Evolutionary conservation across 2,329 filamentous ascomycete genomes (phyloP).

Genomic region (Thielaviopsis ethacetica): DNA sequence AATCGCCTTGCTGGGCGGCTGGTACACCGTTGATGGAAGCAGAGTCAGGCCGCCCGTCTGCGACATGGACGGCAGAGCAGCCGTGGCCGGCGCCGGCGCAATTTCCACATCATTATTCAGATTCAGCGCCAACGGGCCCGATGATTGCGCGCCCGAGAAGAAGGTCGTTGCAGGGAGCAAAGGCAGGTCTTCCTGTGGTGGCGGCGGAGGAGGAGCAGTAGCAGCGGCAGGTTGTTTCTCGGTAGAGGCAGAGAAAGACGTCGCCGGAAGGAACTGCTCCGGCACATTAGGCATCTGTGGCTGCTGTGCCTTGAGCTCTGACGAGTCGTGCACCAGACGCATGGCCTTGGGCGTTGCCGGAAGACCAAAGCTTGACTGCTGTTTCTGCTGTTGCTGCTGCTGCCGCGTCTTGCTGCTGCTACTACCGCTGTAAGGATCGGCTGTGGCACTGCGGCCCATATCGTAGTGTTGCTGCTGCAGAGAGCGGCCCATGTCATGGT

Average conservation of each 20-base stretch:
- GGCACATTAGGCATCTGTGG: neutral
- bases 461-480: slow-evolving; percentile 20
- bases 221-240: neutral
- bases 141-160: neutral
- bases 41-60: slow-evolving; percentile 29
- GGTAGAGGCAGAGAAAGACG: neutral
- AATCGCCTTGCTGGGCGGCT: slow-evolving; percentile 35
- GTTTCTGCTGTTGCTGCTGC: no score
- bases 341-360: slow-evolving; percentile 85
- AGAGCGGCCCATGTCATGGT: slow-evolving; percentile 35
- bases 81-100: slow-evolving; percentile 34
- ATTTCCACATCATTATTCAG: slow-evolving; percentile 11
- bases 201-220: neutral
- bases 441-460: slow-evolving; percentile 46
- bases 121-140: neutral
- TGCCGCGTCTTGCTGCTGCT: slow-evolving; percentile 24
- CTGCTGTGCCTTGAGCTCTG: slow-evolving; percentile 17
- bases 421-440: slow-evolving; percentile 40
- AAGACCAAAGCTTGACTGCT: slow-evolving; percentile 48
- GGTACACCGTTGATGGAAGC: slow-evolving; percentile 43
- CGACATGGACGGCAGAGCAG: slow-evolving; percentile 33
- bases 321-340: slow-evolving; percentile 54
- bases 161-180: neutral
- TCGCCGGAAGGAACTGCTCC: neutral
- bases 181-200: neutral